Percentiles rank a stretch among this genome's conserved stretches.
Conservation (phyloP, 2,329 filamentous ascomycete species). For the Sclerotinia trifoliorum region DNA sequence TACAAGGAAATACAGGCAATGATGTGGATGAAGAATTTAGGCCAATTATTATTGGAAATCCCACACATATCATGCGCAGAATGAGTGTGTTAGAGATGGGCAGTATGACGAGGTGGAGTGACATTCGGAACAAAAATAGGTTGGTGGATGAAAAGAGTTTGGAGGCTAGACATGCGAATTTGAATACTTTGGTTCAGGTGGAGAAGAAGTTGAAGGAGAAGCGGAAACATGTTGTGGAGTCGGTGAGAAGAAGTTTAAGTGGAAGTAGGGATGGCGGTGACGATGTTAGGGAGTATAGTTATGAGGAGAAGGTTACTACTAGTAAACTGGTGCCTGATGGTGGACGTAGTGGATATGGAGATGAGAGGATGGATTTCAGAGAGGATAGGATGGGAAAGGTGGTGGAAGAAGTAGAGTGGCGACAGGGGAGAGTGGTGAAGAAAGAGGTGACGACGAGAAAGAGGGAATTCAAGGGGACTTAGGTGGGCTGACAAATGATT, state of each 20-base stretch:
- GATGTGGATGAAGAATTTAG: constrained; percentile 56
- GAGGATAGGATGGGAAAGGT: neutral
- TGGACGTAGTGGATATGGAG: constrained; percentile 24
- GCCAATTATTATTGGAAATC: constrained; percentile 69
- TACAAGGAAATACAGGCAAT: constrained; percentile 36
- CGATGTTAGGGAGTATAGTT: constrained; percentile 26
- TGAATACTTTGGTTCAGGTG: constrained; percentile 32
- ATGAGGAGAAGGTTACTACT: constrained; percentile 26
- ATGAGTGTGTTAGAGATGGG: constrained; percentile 73
- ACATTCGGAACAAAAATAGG: constrained; percentile 63
- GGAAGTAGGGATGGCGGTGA: constrained; percentile 25
- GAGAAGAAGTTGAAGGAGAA: constrained; percentile 32
- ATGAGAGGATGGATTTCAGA: constrained; percentile 21
- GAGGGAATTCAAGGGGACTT: constrained; percentile 27
- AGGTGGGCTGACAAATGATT: constrained; percentile 30
- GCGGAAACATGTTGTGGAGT: constrained; percentile 27
- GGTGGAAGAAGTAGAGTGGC: neutral
- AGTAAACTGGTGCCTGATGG: constrained; percentile 19
- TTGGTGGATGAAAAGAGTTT: constrained; percentile 49
- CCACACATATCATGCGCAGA: constrained; percentile 63
- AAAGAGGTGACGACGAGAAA: constrained; percentile 6
- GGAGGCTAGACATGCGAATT: constrained; percentile 39
- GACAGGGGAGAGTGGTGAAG: neutral
- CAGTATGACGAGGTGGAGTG: constrained; percentile 66
- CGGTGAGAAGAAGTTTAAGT: constrained; percentile 31